Conservation (phyloP, 768 basidiomycete species). For the Hygrophoropsis aurantiaca region DNA sequence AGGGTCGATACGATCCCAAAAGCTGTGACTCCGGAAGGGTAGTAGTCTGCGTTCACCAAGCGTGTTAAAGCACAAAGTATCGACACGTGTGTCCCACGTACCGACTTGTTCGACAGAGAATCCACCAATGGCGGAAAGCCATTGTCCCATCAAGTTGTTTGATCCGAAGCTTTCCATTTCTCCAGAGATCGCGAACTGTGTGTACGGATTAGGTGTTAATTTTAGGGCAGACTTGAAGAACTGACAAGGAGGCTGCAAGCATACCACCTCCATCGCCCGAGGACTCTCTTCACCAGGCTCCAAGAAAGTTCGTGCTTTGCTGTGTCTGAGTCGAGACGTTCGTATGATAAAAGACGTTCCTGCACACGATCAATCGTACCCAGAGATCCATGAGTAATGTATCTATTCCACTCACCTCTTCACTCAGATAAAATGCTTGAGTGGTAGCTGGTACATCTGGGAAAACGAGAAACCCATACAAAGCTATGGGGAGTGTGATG, state of each 20-base stretch:
- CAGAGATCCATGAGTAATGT: conserved; percentile 1
- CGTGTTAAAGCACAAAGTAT: not conserved
- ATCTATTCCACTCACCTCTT: conserved; percentile 41
- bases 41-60: conserved; percentile 42
- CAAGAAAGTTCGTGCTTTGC: conserved; percentile 45
- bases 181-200: conserved; percentile 62
- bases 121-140: conserved; percentile 60
- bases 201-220: not conserved
- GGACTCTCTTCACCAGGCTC: conserved; percentile 45
- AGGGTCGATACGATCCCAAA: conserved; percentile 65
- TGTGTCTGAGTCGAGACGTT: conserved; percentile 48
- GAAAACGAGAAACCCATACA: conserved; percentile 72
- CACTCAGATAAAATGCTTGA: conserved; percentile 59
- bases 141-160: conserved; percentile 74
- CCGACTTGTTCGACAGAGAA: conserved; percentile 65
- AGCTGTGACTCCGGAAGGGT: conserved; percentile 65
- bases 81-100: conserved; percentile 17
- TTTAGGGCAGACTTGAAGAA: conserved; percentile 1
- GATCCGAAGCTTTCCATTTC: conserved; percentile 69
- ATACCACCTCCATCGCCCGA: conserved; percentile 68
- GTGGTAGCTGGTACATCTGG: conserved; percentile 70
- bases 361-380: conserved; percentile 17
- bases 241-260: conserved; percentile 62
- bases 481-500: conserved; percentile 70
- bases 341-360: conserved; percentile 55